Evolutionary conservation across 441 rosid genomes (phyloP), one percentile per base, ranked within the genome.

Genomic region (Oxalis stricta): DNA sequence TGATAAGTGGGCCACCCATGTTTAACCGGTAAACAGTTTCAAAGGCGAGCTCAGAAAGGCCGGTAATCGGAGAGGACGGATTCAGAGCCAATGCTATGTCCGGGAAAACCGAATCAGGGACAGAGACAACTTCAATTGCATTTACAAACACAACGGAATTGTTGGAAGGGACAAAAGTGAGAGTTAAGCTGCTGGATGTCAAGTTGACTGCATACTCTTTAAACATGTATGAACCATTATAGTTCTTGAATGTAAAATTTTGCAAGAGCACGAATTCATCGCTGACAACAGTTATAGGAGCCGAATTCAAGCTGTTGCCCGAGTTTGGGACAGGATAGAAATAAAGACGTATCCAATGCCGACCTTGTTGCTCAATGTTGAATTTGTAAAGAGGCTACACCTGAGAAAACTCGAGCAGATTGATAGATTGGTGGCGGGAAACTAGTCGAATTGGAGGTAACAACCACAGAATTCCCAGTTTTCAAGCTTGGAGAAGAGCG

Each of bases 281-380:
- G 0, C 92, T 61, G 41, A 64, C 75, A 14, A 78, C 96, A 1
- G 85, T 70, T 49, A 82, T 61, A 1, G 69, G 55, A 0, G 84
- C 81, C 33, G 84, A 63, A 22, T 46, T 46, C 68, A 89, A 56
- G 67, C 77, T 70, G 22, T 69, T 73, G 48, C 55, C 62, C 0
- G 86, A 66, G 54, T 41, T 73, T 15, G 73, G 69, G 53, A 79
- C 18, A 17, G 94, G 92, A 37, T 60, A 70, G 50, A 89, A 89
- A 53, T 84, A 84, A 24, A 89, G 94, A 50, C 98, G 94, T 76
- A 89, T 53, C 98, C 98, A 89, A 70, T 84, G 97, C 64, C 82
- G 76, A 3, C 97, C 97, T 41, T 62, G 50, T 52, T 70, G 53
- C 50, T 66, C 47, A 53, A 89, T 77, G 33, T 74, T 48, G 44